Evolutionary conservation across 2,329 filamentous ascomycete genomes (phyloP).

Genomic region (Coniochaeta hoffmannii): DNA sequence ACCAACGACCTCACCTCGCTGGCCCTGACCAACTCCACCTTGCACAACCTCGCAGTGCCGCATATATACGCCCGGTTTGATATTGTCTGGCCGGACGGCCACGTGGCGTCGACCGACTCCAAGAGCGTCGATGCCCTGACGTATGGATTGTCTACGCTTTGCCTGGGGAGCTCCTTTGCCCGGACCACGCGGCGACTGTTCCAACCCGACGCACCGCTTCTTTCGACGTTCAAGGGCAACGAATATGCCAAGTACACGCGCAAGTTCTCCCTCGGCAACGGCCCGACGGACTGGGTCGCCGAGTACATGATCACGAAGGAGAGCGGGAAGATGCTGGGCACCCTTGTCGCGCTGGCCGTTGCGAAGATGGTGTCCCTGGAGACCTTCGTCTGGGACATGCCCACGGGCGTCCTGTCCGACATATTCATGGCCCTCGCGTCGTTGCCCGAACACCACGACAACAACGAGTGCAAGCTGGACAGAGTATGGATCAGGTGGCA

Average conservation of each 20-base stretch:
- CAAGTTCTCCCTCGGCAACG: constrained; percentile 81
- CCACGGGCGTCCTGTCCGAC: constrained; percentile 72
- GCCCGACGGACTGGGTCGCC: constrained; percentile 68
- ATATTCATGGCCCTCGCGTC: constrained; percentile 75
- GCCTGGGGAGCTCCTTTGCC: constrained; percentile 52
- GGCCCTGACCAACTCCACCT: constrained; percentile 68
- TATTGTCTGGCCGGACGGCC: constrained; percentile 77
- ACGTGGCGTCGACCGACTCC: constrained; percentile 54
- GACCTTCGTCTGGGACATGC: constrained; percentile 84
- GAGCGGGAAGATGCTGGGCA: constrained; percentile 82
- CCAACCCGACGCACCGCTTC: constrained; percentile 9
- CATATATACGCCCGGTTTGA: constrained; percentile 81
- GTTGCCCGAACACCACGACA: constrained; percentile 52
- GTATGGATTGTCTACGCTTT: constrained; percentile 72
- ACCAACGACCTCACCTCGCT: constrained; percentile 76
- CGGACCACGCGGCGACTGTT: constrained; percentile 27
- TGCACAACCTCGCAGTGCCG: constrained; percentile 68
- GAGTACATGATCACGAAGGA: constrained; percentile 80
- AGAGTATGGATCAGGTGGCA: constrained; percentile 79
- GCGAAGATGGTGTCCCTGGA: constrained; percentile 76
- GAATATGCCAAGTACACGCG: constrained; percentile 72
- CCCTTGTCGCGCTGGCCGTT: constrained; percentile 70
- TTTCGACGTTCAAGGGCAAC: constrained; percentile 36
- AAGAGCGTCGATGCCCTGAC: constrained; percentile 76
- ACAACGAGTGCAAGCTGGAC: constrained; percentile 58